Evolutionary conservation across 2,329 filamentous ascomycete species (phyloP), one percentile per base, ranked within the genome.

Genomic region (Metarhizium robertsii): DNA sequence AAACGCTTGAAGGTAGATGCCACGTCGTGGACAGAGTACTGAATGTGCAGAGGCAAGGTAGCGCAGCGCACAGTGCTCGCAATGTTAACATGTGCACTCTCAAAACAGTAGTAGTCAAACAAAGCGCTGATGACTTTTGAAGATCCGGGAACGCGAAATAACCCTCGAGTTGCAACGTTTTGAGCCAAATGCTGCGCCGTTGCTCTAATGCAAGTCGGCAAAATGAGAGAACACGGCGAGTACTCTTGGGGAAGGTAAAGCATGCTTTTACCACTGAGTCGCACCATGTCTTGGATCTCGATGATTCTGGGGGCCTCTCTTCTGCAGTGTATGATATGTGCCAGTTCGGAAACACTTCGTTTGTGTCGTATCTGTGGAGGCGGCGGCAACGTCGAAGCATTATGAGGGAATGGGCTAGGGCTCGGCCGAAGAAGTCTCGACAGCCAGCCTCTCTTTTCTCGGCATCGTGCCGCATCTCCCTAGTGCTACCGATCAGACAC

Each of bases 1-100:
- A 88, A 73, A 13, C 76, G 78, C 62, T 88, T 88, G 68, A 88
- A 87, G 0, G 81, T 76, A 2, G 83, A 84, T 2, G 84, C 84
- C 34, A 88, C 79, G 67, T 88, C 85, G 58, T 87, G 82, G 3
- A 82, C 73, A 6, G 79, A 76, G 50, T 74, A 79, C 42, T 75
- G 75, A 58, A 88, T 81, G 61, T 86, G 82, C 2, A 69, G 66
- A 3, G 85, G 85, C 2, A 88, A 70, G 45, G 75, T 82, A 6
- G 82, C 78, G 52, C 75, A 80, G 38, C 80, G 75, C 32, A 83
- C 80, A 0, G 84, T 87, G 50, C 74, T 74, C 2, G 81, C 70
- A 50, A 87, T 75, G 32, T 76, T 72, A 18, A 73, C 73, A 30
- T 73, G 71, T 32, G 77, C 73, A 51, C 75, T 71, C 18, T 78